Conservation (phyloP, 495 filamentous ascomycete species). For the Xylaria bambusicola region DNA sequence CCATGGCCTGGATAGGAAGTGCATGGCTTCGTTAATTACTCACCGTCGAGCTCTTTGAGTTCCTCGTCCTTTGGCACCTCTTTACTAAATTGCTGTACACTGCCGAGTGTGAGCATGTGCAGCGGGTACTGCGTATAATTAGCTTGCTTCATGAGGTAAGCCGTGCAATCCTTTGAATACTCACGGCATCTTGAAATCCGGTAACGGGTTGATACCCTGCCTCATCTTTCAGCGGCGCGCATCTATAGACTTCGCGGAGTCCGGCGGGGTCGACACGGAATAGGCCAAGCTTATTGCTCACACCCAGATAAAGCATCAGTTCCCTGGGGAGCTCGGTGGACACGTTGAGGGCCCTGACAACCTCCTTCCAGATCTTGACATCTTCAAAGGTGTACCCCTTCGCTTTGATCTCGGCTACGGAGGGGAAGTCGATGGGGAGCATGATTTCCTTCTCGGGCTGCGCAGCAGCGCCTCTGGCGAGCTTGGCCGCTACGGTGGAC, state of each 20-base stretch:
- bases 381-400: conserved; percentile 60
- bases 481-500: conserved; percentile 44
- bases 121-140: conserved; percentile 68
- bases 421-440: conserved; percentile 66
- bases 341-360: conserved; percentile 62
- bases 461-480: conserved; percentile 44
- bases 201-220: conserved; percentile 76
- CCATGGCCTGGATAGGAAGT: too few species aligned
- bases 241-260: conserved; percentile 69
- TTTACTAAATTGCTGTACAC: conserved; percentile 63
- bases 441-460: conserved; percentile 56
- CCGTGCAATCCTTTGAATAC: conserved; percentile 22
- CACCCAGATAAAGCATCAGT: conserved; percentile 61
- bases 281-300: conserved; percentile 64
- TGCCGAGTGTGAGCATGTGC: conserved; percentile 75
- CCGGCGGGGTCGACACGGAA: conserved; percentile 68
- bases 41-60: conserved; percentile 50
- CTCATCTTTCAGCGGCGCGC: conserved; percentile 67
- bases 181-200: conserved; percentile 80
- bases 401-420: conserved; percentile 50
- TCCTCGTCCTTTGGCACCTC: conserved; percentile 55
- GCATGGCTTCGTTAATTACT: too few species aligned
- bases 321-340: conserved; percentile 50
- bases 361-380: conserved; percentile 81
- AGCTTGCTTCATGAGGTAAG: neutral